phyloP scores from a whole-genome alignment of 2,329 filamentous ascomycete species.

The Ophiostoma sp. region DNA sequence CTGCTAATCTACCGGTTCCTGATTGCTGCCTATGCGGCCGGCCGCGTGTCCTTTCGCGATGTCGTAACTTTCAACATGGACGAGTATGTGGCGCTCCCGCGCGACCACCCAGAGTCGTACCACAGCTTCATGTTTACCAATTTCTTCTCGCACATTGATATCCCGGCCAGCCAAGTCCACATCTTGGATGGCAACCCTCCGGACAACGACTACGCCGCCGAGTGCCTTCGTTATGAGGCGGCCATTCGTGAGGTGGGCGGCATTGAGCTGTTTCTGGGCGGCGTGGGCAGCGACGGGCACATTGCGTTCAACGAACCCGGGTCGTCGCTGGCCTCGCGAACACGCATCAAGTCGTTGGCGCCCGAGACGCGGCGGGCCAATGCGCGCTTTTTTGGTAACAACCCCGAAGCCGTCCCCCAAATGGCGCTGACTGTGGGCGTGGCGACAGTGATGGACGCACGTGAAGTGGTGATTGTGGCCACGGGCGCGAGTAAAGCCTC shows the following conservation, averaged over 20 bases:
- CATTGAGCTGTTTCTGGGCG: constrained; percentile 74
- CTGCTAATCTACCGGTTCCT: constrained; percentile 68
- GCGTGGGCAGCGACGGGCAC: constrained; percentile 74
- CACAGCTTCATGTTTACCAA: constrained; percentile 81
- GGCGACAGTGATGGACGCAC: constrained; percentile 61
- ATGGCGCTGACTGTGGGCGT: constrained; percentile 67
- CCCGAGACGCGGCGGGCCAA: constrained; percentile 78
- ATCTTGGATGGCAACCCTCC: constrained; percentile 72
- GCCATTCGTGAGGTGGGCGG: constrained; percentile 67
- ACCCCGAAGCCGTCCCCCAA: constrained; percentile 63
- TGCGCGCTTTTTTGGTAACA: constrained; percentile 68
- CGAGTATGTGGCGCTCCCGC: constrained; percentile 72
- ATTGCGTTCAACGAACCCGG: constrained; percentile 81
- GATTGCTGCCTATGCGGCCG: constrained; percentile 60
- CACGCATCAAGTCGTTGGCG: constrained; percentile 72
- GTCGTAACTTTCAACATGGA: constrained; percentile 71
- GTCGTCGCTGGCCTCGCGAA: constrained; percentile 67
- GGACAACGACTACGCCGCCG: constrained; percentile 48
- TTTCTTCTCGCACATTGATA: constrained; percentile 73
- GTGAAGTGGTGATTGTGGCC: constrained; percentile 72
- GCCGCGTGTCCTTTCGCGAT: constrained; percentile 55
- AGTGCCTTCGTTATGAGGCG: constrained; percentile 70
- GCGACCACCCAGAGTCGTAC: constrained; percentile 73
- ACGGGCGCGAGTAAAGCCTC: constrained; percentile 70
- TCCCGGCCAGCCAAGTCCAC: constrained; percentile 66